Evolutionary conservation across 208 protist species (phyloP).

Genomic region (Leishmania braziliensis): DNA sequence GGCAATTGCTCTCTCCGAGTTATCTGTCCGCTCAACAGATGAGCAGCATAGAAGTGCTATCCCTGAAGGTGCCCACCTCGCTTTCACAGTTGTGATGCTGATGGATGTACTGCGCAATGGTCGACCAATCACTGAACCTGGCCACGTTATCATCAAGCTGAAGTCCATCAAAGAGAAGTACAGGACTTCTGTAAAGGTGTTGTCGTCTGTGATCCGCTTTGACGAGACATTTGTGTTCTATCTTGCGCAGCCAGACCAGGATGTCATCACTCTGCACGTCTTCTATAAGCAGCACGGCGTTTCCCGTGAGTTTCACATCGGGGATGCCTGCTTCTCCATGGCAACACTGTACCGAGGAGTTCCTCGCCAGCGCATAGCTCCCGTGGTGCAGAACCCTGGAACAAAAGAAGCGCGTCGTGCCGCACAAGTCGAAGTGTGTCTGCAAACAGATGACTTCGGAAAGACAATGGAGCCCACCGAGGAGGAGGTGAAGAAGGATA

Average conservation of each 20-base stretch:
- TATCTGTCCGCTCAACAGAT: constrained; percentile 51
- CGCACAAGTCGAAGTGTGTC: constrained; percentile 66
- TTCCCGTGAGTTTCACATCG: constrained; percentile 79
- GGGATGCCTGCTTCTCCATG: constrained; percentile 88
- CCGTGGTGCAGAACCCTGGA: constrained; percentile 79
- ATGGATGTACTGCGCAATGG: constrained; percentile 66
- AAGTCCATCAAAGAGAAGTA: constrained; percentile 93
- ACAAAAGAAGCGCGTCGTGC: constrained; percentile 66
- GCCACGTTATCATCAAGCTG: constrained; percentile 82
- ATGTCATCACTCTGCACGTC: constrained; percentile 90
- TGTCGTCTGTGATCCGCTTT: constrained; percentile 74
- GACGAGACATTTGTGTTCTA: constrained; percentile 89
- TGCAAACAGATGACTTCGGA: constrained; percentile 89
- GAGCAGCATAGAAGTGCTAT: constrained; percentile 64
- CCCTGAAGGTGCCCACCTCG: constrained; percentile 80
- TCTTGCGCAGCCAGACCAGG: constrained; percentile 85
- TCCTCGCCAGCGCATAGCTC: constrained; percentile 72
- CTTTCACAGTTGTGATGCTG: constrained; percentile 79
- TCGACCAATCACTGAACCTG: constrained; percentile 66
- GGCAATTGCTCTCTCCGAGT: constrained; percentile 37
- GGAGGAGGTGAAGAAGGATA: constrained; percentile 70
- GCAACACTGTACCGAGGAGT: constrained; percentile 77
- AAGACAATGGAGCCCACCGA: constrained; percentile 53
- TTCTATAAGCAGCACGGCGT: constrained; percentile 77
- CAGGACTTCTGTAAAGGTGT: constrained; percentile 80